Conservation (phyloP, 495 filamentous ascomycete genomes). For the Elasticomyces elasticus region DNA sequence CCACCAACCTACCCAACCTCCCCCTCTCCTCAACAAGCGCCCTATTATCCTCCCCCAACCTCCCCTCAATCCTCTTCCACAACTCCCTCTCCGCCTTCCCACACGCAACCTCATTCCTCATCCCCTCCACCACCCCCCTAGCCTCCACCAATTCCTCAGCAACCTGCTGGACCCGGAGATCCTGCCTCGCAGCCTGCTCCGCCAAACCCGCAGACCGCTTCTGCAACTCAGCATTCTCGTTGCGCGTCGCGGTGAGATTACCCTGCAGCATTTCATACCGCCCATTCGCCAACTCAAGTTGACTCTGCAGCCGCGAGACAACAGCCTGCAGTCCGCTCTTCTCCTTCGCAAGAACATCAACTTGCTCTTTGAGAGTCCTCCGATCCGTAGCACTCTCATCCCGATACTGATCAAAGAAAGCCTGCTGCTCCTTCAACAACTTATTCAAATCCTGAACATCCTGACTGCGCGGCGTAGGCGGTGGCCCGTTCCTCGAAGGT, state of each 20-base stretch:
- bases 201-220: constrained; percentile 64
- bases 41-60: constrained; percentile 77
- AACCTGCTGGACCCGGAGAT: constrained; percentile 78
- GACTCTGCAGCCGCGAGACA: constrained; percentile 62
- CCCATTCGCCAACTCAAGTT: constrained; percentile 68
- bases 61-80: constrained; percentile 82
- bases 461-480: constrained; percentile 28
- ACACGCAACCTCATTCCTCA: constrained; percentile 84
- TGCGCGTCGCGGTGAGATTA: constrained; percentile 72
- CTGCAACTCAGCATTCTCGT: constrained; percentile 73
- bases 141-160: constrained; percentile 88
- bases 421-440: constrained; percentile 72
- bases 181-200: constrained; percentile 78
- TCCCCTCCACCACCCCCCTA: constrained; percentile 67
- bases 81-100: constrained; percentile 86
- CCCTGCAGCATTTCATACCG: constrained; percentile 83
- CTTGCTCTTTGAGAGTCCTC: constrained; percentile 72
- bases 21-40: constrained; percentile 69
- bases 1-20: constrained; percentile 67
- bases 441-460: constrained; percentile 54
- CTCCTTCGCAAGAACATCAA: constrained; percentile 68
- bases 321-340: constrained; percentile 75
- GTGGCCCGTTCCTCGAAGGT: constrained; percentile 15
- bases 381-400: constrained; percentile 73
- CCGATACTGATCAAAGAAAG: constrained; percentile 81